phyloP scores from a whole-genome alignment of 148 eudicot genomes.

The Salicornia ramosissima region DNA sequence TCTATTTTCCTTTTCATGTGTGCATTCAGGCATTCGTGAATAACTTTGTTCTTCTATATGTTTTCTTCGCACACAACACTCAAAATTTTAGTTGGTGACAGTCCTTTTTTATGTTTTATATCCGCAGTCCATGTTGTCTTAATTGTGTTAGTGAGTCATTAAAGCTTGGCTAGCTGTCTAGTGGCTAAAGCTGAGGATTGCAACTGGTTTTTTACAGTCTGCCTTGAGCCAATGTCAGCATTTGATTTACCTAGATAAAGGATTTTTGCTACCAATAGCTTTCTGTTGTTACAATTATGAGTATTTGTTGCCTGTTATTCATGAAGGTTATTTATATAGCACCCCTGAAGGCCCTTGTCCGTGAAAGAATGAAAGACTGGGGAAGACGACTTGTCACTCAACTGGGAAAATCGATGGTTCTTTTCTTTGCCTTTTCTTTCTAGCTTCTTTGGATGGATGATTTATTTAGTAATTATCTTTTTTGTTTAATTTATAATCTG shows the following conservation, averaged over 20 bases:
- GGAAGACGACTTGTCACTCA: constrained; percentile 73
- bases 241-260: not conserved
- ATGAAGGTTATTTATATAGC: constrained; percentile 93
- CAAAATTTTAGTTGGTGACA: not conserved
- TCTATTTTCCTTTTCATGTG: not conserved
- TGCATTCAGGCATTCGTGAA: not conserved
- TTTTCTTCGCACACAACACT: not conserved
- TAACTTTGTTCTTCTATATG: too few species aligned
- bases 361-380: constrained; percentile 98
- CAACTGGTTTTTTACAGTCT: not conserved
- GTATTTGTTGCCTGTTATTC: not conserved
- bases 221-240: not conserved
- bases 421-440: constrained; percentile 4
- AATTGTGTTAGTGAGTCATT: not conserved
- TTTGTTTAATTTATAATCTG: not conserved
- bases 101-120: not conserved
- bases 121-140: not conserved
- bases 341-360: constrained; percentile 94
- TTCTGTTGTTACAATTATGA: not conserved
- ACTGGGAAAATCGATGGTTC: constrained; percentile 92
- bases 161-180: not conserved
- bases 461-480: not conserved
- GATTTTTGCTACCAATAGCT: constrained; percentile 2
- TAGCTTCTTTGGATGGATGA: not conserved
- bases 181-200: not conserved